Percentiles rank a stretch among this genome's conserved stretches.
phyloP scores from a whole-genome alignment of 805 yeast genomes.

The Teunomyces pallodes region DNA sequence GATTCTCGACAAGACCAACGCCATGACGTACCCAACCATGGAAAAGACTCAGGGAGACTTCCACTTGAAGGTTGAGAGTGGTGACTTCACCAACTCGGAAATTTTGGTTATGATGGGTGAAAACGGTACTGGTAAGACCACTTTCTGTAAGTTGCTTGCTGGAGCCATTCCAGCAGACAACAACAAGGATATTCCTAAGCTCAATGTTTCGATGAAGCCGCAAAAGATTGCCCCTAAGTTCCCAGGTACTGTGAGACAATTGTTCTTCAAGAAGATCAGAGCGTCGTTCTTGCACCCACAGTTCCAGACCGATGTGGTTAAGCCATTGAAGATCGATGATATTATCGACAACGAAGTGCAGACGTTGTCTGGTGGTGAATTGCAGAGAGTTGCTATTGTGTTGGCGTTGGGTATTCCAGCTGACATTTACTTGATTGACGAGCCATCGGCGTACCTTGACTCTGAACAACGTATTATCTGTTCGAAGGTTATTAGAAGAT shows the following conservation, averaged over 20 bases:
- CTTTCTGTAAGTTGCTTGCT: slow-evolving; percentile 92
- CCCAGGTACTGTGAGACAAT: slow-evolving; percentile 97
- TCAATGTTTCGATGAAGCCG: slow-evolving; percentile 96
- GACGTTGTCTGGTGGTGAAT: slow-evolving; percentile 97
- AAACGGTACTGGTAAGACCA: slow-evolving; percentile 99
- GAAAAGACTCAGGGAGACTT: slow-evolving; percentile 94
- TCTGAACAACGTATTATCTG: slow-evolving; percentile 99
- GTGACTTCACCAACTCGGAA: slow-evolving; percentile 94
- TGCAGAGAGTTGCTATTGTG: slow-evolving; percentile 98
- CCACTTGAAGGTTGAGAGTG: slow-evolving; percentile 74
- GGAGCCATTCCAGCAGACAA: slow-evolving; percentile 89
- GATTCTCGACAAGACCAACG: slow-evolving; percentile 73
- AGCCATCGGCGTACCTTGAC: slow-evolving; percentile 98
- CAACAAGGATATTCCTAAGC: slow-evolving; percentile 74
- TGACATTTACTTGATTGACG: slow-evolving; percentile 95
- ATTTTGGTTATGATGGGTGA: slow-evolving; percentile 99
- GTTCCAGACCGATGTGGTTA: slow-evolving; percentile 96
- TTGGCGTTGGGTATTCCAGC: slow-evolving; percentile 92
- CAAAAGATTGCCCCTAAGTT: slow-evolving; percentile 99
- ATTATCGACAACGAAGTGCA: slow-evolving; percentile 97
- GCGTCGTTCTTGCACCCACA: slow-evolving; percentile 93
- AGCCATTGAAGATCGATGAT: slow-evolving; percentile 90
- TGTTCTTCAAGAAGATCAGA: slow-evolving; percentile 94
- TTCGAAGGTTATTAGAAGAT: slow-evolving; percentile 96
- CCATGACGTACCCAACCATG: slow-evolving; percentile 78